Conservation (phyloP, 2,329 filamentous ascomycete genomes). For the Penicillium oxalicum region DNA sequence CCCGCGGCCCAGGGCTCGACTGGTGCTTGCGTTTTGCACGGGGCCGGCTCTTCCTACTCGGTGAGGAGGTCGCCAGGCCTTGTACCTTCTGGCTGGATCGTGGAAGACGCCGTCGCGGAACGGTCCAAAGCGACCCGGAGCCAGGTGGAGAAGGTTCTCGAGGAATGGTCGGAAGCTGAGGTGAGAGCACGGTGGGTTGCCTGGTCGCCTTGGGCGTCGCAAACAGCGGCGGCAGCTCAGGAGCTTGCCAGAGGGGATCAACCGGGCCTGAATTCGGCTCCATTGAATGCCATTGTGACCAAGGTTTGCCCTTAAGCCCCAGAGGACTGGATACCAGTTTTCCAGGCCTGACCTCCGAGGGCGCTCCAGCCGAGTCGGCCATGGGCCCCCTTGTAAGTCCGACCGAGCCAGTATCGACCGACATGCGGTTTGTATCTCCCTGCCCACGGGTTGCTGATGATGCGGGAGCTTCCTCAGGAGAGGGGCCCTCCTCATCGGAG, state of each 20-base stretch:
- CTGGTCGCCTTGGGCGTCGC: constrained; percentile 14
- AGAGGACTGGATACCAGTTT: constrained; percentile 7
- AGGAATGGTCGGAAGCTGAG: constrained; percentile 16
- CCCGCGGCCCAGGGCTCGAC: constrained; percentile 26
- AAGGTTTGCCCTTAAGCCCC: background rate
- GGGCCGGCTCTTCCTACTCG: constrained; percentile 13
- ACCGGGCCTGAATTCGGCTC: constrained; percentile 4
- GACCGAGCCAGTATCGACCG: background rate
- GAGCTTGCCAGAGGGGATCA: constrained; percentile 19
- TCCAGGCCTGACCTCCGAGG: constrained; percentile 1
- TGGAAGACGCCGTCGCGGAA: constrained; percentile 23
- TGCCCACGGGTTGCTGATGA: background rate
- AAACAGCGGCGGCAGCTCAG: constrained; percentile 15
- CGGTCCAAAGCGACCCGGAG: constrained; percentile 35
- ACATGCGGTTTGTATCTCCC: background rate
- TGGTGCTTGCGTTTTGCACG: constrained; percentile 22
- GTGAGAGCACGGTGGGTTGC: constrained; percentile 5
- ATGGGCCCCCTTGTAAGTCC: background rate
- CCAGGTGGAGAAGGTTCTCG: constrained; percentile 30
- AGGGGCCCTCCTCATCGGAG: constrained; percentile 7
- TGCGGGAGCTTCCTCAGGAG: background rate
- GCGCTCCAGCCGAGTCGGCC: background rate
- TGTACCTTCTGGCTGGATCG: constrained; percentile 17
- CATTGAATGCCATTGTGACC: constrained; percentile 1
- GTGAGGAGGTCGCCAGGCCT: constrained; percentile 17